These are phyloP conservation scores for Tylopilus felleus DNA, from an alignment of 768 basidiomycete genomes.

Conservation along the genomic window DNA sequence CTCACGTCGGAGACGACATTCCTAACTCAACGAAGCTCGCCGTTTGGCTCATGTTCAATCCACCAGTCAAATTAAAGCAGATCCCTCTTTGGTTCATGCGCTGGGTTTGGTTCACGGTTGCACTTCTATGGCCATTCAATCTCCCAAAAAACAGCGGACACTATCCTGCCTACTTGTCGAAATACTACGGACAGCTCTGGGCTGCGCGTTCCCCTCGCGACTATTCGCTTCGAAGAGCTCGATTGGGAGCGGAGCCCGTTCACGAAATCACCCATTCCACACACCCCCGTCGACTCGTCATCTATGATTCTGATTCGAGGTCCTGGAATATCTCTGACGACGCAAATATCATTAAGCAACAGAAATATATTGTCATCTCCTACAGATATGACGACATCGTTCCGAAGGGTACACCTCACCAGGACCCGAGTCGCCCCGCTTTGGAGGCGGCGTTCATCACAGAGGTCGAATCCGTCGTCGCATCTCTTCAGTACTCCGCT, in stretches of 20 bases:
- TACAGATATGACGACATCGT: constrained; percentile 15
- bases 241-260: constrained; percentile 1
- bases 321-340: constrained; percentile 6
- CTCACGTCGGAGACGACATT: background rate
- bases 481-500: constrained; percentile 9
- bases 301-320: constrained; percentile 2
- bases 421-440: background rate
- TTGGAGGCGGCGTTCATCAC: background rate
- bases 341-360: constrained; percentile 1
- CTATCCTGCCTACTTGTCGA: constrained; percentile 20
- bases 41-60: constrained; percentile 15
- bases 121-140: constrained; percentile 16
- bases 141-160: background rate
- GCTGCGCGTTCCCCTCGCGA: constrained; percentile 20
- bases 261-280: constrained; percentile 9
- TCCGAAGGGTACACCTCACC: background rate
- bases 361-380: constrained; percentile 20
- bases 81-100: constrained; percentile 10
- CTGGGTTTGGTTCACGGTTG: constrained; percentile 19
- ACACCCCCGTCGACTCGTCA: constrained; percentile 16
- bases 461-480: background rate
- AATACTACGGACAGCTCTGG: constrained; percentile 25
- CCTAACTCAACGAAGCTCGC: constrained; percentile 12
- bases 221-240: constrained; percentile 12
- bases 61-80: background rate